These are phyloP conservation scores for Plectosphaerella plurivora DNA, from an alignment of 2,329 filamentous ascomycete species.

Conservation along the genomic window DNA sequence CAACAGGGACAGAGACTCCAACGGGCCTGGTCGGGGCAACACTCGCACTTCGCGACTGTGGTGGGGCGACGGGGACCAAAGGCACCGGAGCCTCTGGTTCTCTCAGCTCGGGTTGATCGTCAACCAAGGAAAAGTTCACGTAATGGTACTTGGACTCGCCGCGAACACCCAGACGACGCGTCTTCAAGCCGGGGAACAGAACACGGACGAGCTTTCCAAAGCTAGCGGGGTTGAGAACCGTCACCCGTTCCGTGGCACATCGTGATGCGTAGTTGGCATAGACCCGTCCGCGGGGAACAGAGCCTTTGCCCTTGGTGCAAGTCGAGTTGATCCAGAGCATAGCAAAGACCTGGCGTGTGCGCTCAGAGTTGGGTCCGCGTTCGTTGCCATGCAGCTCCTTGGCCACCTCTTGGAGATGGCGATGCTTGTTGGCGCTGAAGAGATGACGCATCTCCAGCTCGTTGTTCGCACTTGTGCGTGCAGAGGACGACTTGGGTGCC, in stretches of 20 bases:
- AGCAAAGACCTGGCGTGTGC: constrained; percentile 80
- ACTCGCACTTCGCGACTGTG: constrained; percentile 41
- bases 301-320: constrained; percentile 72
- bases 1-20: not conserved
- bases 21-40: constrained; percentile 22
- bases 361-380: constrained; percentile 74
- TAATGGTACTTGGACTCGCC: constrained; percentile 99
- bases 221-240: constrained; percentile 91
- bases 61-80: constrained; percentile 22
- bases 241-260: constrained; percentile 89
- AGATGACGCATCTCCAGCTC: constrained; percentile 77
- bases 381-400: constrained; percentile 74
- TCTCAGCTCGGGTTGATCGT: constrained; percentile 47
- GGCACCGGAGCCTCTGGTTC: constrained; percentile 41
- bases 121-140: constrained; percentile 59
- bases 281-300: constrained; percentile 86
- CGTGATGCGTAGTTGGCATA: constrained; percentile 93
- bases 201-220: constrained; percentile 97
- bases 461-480: constrained; percentile 70
- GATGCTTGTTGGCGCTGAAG: constrained; percentile 63
- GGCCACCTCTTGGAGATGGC: constrained; percentile 67
- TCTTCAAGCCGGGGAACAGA: constrained; percentile 92
- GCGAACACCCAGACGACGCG: constrained; percentile 82
- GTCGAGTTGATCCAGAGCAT: constrained; percentile 81
- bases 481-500: constrained; percentile 47